Conservation (phyloP, 345 rosid species). For the Conringia planisiliqua region DNA sequence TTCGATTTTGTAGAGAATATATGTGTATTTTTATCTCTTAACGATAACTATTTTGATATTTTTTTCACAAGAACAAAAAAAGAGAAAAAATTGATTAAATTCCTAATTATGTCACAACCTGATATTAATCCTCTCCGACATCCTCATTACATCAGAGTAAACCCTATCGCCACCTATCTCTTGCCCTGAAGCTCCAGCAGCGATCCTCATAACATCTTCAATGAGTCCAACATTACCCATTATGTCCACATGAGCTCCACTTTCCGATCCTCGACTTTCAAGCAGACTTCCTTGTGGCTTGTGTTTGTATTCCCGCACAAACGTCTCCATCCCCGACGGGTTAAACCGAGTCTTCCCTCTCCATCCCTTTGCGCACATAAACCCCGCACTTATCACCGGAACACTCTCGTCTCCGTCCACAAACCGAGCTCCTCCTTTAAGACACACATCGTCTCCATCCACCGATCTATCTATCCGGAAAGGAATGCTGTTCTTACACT, state of each 20-base stretch:
- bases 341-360: constrained; percentile 69
- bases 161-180: constrained; percentile 66
- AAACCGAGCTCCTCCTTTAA: constrained; percentile 48
- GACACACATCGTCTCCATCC: constrained; percentile 44
- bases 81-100: neutral
- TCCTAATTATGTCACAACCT: constrained; percentile 27
- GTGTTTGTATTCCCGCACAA: constrained; percentile 56
- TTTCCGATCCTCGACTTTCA: constrained; percentile 51
- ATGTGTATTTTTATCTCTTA: neutral
- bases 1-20: neutral
- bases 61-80: neutral
- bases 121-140: constrained; percentile 50
- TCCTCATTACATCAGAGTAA: constrained; percentile 47
- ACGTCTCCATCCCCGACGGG: constrained; percentile 49
- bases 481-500: constrained; percentile 62
- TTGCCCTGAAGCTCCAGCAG: constrained; percentile 51
- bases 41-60: neutral
- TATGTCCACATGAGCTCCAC: constrained; percentile 69
- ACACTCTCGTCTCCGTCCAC: constrained; percentile 65
- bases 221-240: constrained; percentile 65
- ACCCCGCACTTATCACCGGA: constrained; percentile 61
- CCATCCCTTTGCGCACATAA: constrained; percentile 78
- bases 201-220: constrained; percentile 62
- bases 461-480: constrained; percentile 54
- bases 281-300: constrained; percentile 49